Evolutionary conservation across 768 basidiomycete genomes (phyloP), one percentile per base, ranked within the genome.

Genomic region (Hortiboletus flavorubellus): DNA sequence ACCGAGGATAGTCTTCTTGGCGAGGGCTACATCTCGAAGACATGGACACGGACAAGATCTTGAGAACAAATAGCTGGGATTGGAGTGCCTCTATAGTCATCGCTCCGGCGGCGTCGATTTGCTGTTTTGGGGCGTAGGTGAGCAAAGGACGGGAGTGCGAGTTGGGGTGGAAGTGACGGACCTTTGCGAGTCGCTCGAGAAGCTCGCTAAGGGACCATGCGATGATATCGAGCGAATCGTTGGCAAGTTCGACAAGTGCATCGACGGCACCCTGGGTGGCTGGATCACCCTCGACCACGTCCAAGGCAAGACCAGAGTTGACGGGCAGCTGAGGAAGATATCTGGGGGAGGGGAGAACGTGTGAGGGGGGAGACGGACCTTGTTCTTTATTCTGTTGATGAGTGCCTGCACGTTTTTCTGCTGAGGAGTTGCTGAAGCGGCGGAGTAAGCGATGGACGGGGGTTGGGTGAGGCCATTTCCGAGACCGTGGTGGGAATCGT

Each of bases 21-120:
- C 75, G 70, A 41, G 56, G 21, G 35, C 74, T 77, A 88, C 89
- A 93, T 33, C 89, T 84, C 15, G 88, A 85, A 5, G 89, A 83
- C 80, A 95, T 84, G 45, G 86, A 83, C 42, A 87, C 77, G 0
- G 87, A 80, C 12, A 96, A 71, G 23, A 94, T 84, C 72, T 94
- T 92, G 63, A 94, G 78, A 38, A 95, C 73, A 62, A 91, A 91
- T 2, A 95, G 76, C 67, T 94, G 90, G 0, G 93, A 94, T 65
- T 95, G 92, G 5, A 93, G 78, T 41, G 87, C 80, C 53, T 92
- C 87, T 16, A 90, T 76, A 3, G 85, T 75, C 53, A 80, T 73
- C 51, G 76, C 73, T 2, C 81, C 83, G 26, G 76, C 72, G 14
- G 71, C 58, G 62, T 84, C 81, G 56, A 76, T 74, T 75, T 84